Evolutionary conservation across 148 eudicot species (phyloP), one percentile per base, ranked within the genome.

Genomic region (Limonium bicolor): DNA sequence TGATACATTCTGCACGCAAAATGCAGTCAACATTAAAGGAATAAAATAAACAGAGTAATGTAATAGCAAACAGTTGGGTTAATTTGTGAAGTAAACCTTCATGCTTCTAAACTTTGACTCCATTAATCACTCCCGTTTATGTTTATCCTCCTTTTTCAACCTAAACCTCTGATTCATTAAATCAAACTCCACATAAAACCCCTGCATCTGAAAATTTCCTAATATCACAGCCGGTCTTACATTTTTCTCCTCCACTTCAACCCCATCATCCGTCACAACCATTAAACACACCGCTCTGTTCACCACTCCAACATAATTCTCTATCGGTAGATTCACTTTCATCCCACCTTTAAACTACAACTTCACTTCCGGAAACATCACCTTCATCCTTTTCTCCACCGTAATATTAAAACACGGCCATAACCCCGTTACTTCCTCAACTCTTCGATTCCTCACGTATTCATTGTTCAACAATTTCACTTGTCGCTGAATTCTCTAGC

Each of bases 291-390:
- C 56, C 6, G 11, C 72, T 13, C 51, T 56, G 2, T 3, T 50
- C 7, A 48, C 40, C 23, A 42, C 63, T 0, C 30, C 62, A 13
- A 50, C 14, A 0, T 59, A 50, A 27, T n/a, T 68, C 23, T 53
- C 61, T 18, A 68, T 11, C 0, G 78, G 78, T 59, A 72, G 36
- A 19, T 1, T 53, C 74, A 72, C 64, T 9, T 64, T 28, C 24
- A 70, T 68, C 10, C 78, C 78, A 19, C 78, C 78, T 46, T 72
- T 72, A 33, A 67, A 72, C 28, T 61, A 65, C 3, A 72, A 59
- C 46, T 20, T 21, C 43, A 72, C 9, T 7, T 55, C 62, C 9
- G 78, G 78, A 12, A 72, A 60, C 24, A 27, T 17, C 41, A 68
- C 41, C 27, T 20, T n/a, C n/a, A n/a, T n/a, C n/a, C n/a, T 50